Evolutionary conservation across 306 rosid species (phyloP), one percentile per base, ranked within the genome.

Genomic region (Phaseolus lunatus): DNA sequence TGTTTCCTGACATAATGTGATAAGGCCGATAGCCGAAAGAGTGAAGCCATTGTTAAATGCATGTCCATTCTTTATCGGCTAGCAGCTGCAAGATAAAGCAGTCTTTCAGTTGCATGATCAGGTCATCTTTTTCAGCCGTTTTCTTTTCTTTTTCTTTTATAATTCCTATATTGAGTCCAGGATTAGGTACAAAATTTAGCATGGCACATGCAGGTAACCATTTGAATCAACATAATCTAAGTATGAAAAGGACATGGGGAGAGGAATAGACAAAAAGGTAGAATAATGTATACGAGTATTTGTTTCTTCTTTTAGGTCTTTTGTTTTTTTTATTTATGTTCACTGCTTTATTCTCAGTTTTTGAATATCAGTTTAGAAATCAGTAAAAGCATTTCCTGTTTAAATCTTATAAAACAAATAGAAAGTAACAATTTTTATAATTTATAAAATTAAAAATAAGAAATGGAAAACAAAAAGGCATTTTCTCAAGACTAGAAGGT

Each of bases 121-220:
- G 64, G 65, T 68, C 44, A 47, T 50, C 37, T 45, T 31, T 45
- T 58, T 45, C 23, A 4, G 64, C 75, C 41, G 31, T 33, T 58
- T 31, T 56, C n/a, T 35, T 29, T n/a, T 44, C 3, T 4, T 37
- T 43, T 71, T 23, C 31, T 4, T 71, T 62, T 70, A 22, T n/a
- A 3, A 57, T 27, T 59, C 78, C 72, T 31, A 7, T 18, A 18
- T 0, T 47, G 75, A 52, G 31, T 15, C 26, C 27, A 44, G 4
- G 24, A 63, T 63, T 29, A 50, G 24, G 43, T 61, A 79, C 52
- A 61, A 9, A 62, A 10, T 31, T 27, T 7, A 35, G 39, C 72
- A 65, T 64, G 31, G 80, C 39, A 39, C 76, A 56, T 45, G 71
- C 9, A 77, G 43, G 47, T 18, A 70, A 39, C 86, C 45, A 57